These are phyloP conservation scores for Phyllosticta citriasiana DNA, from an alignment of 2,329 filamentous ascomycete genomes.

Conservation along the genomic window DNA sequence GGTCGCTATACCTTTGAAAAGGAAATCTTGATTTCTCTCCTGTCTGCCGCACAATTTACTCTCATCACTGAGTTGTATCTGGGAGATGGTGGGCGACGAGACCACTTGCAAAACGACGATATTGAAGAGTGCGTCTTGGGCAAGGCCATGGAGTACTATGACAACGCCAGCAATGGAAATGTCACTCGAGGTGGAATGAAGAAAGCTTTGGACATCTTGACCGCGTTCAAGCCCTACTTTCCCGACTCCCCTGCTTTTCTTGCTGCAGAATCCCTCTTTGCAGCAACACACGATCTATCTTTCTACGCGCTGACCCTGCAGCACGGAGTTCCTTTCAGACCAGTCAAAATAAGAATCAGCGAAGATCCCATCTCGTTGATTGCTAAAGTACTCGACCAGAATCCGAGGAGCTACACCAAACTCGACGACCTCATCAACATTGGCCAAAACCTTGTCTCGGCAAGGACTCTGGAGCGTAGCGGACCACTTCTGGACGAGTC, in stretches of 20 bases:
- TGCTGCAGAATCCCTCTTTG: constrained; percentile 54
- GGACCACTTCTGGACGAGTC: constrained; percentile 16
- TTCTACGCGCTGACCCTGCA: constrained; percentile 70
- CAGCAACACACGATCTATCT: constrained; percentile 64
- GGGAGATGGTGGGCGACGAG: constrained; percentile 44
- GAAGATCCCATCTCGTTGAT: constrained; percentile 65
- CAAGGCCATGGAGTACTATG: constrained; percentile 59
- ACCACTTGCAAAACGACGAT: constrained; percentile 39
- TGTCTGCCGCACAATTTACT: constrained; percentile 31
- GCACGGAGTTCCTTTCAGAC: constrained; percentile 70
- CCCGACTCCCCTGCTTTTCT: constrained; percentile 41
- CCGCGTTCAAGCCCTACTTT: constrained; percentile 53
- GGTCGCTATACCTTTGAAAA: constrained; percentile 53
- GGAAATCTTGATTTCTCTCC: constrained; percentile 60
- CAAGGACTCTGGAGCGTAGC: constrained; percentile 33
- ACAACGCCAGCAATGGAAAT: constrained; percentile 75
- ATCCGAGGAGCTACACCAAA: constrained; percentile 61
- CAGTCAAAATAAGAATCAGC: constrained; percentile 67
- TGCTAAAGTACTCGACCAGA: constrained; percentile 65
- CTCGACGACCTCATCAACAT: constrained; percentile 64
- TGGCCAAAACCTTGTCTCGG: constrained; percentile 55
- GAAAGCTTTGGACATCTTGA: constrained; percentile 64
- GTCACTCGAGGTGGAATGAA: constrained; percentile 65
- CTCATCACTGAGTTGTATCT: constrained; percentile 50
- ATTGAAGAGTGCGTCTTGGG: constrained; percentile 52